Evolutionary conservation across 169 alveolate species (phyloP), one percentile per base, ranked within the genome.

Genomic region (Cryptosporidium bovis): DNA sequence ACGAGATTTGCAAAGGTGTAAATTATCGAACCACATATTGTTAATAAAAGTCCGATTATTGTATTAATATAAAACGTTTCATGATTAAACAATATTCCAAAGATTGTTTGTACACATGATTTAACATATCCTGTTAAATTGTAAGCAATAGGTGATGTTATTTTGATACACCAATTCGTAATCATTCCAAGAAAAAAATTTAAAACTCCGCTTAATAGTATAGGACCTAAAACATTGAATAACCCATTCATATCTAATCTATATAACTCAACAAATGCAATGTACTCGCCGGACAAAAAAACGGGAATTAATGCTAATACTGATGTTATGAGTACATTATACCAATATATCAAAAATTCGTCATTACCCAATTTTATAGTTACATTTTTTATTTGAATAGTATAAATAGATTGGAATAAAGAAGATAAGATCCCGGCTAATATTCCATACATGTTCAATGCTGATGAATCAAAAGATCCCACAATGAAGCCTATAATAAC

Each of bases 101-200:
- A 56, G 3, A 62, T 16, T 18, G 85, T 58, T 58, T 77, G 85
- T 40, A 60, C 6, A 1, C 77, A 67, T 16, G 85, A 77, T 40
- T 77, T 77, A 16, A 77, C 64, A 20, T 77, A 77, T 12, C 85
- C 85, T 7, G 85, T 77, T 20, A 77, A 48, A 58, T 58, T 77
- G 62, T 77, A 77, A 18, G 85, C 85, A 34, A 77, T 77, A 33
- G 85, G 85, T 10, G 85, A 77, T 18, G 85, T 77, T 18, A 24
- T 40, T 18, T 77, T 67, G 10, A 77, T 62, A 27, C 85, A 77
- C 85, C 85, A 77, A 27, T 44, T 58, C 2, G 62, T 58, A 12
- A 58, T 62, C 3, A 77, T 33, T 20, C 85, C 85, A 18, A 77
- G 50, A 2, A 77, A 40, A 20, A 77, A 77, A 51, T 77, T 77